Percentiles rank a stretch among this genome's conserved stretches.
These are phyloP conservation scores for Rhodotorula sp. DNA, from an alignment of 1,284 basidiomycete species.

Conservation along the genomic window DNA sequence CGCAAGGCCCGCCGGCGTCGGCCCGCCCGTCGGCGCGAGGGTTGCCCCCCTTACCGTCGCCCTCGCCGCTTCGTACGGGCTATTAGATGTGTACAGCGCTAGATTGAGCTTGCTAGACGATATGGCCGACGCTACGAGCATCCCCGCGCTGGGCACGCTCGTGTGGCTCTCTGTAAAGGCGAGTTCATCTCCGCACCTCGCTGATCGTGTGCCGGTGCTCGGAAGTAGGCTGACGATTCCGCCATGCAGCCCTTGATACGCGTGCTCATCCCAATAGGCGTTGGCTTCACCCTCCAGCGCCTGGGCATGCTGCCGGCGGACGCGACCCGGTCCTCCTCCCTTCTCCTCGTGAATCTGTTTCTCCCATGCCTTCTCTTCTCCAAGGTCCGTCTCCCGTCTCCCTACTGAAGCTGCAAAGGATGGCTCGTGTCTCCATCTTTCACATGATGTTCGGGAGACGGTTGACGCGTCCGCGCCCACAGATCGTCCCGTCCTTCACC, in stretches of 20 bases:
- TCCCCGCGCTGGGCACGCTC: neutral
- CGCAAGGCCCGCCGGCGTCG: too few species aligned
- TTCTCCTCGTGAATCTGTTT: constrained; percentile 59
- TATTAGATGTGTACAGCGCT: too few species aligned
- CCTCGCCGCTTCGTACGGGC: neutral
- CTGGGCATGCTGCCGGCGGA: constrained; percentile 13
- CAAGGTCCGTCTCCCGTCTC: constrained; percentile 68
- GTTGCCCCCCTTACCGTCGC: too few species aligned
- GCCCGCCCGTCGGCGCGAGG: neutral
- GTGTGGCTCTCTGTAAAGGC: constrained; percentile 21
- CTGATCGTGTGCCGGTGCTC: neutral
- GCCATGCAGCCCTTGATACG: constrained; percentile 14
- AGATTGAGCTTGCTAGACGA: neutral
- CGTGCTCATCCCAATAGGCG: constrained; percentile 11
- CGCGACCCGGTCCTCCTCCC: constrained; percentile 12
- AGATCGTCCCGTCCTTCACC: constrained; percentile 72
- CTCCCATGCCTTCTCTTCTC: constrained; percentile 73
- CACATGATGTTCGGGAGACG: neutral
- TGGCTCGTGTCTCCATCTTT: too few species aligned
- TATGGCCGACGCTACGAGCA: neutral
- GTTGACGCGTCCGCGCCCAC: constrained; percentile 50
- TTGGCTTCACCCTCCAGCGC: constrained; percentile 26
- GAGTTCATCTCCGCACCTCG: neutral
- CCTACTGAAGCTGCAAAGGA: too few species aligned
- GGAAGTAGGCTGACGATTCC: too few species aligned